A percentile compares a stretch with the other conserved stretches of the same genome.
Evolutionary conservation across 306 rosid species (phyloP).

Genomic region (Hippophae gyantsensis): DNA sequence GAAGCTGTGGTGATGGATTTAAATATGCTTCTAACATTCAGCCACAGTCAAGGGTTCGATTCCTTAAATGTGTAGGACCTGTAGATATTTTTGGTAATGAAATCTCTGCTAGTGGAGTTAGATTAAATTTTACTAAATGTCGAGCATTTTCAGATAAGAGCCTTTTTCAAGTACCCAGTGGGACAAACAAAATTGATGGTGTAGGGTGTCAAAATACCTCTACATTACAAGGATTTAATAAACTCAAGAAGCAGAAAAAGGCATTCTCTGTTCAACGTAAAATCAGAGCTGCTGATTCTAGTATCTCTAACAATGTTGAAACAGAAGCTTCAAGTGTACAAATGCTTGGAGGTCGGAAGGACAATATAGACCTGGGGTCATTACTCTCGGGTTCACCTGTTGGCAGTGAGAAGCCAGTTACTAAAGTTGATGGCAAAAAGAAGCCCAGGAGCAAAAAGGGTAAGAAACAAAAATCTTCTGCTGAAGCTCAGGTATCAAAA

Average conservation of each 20-base stretch:
- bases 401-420: slow-evolving; percentile 16
- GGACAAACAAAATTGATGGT: slow-evolving; percentile 16
- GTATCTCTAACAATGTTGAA: slow-evolving; percentile 20
- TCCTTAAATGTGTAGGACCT: slow-evolving; percentile 19
- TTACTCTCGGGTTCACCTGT: slow-evolving; percentile 9
- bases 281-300: slow-evolving; percentile 17
- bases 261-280: slow-evolving; percentile 22
- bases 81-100: slow-evolving; percentile 16
- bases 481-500: slow-evolving; percentile 13
- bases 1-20: slow-evolving; percentile 17
- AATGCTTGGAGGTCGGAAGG: slow-evolving; percentile 21
- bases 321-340: slow-evolving; percentile 16
- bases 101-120: slow-evolving; percentile 15
- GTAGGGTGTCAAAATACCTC: slow-evolving; percentile 8
- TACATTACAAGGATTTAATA: slow-evolving; percentile 7
- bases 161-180: slow-evolving; percentile 27
- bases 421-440: slow-evolving; percentile 30
- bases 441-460: slow-evolving; percentile 42
- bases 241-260: slow-evolving; percentile 30
- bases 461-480: slow-evolving; percentile 20
- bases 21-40: slow-evolving; percentile 8
- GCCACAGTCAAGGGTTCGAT: slow-evolving; percentile 11
- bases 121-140: slow-evolving; percentile 18
- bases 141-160: slow-evolving; percentile 35
- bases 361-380: slow-evolving; percentile 7